phyloP scores from a whole-genome alignment of 306 rosid species.

The Ochetophila trinervis region DNA sequence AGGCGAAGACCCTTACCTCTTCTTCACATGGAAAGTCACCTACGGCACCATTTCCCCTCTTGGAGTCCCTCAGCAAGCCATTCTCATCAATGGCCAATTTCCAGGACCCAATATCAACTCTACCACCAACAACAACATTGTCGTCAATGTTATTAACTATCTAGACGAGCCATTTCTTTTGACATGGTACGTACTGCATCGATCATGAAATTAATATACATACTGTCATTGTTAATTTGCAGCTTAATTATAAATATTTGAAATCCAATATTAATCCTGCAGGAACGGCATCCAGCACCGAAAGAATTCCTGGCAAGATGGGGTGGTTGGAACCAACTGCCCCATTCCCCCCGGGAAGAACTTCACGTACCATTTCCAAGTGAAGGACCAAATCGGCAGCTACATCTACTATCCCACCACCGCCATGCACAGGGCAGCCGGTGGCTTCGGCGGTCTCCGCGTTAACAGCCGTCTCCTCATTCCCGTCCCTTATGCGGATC shows the following conservation, averaged over 20 bases:
- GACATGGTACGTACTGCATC: conserved; percentile 34
- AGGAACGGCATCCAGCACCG: conserved; percentile 62
- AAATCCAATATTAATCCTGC: not conserved
- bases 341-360: conserved; percentile 53
- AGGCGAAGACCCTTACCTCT: conserved; percentile 61
- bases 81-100: conserved; percentile 60
- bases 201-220: no score
- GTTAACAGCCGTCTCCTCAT: conserved; percentile 55
- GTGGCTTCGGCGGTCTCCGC: conserved; percentile 57
- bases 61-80: conserved; percentile 66
- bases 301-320: conserved; percentile 74
- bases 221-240: no score
- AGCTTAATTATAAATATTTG: no score
- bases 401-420: conserved; percentile 53
- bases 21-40: conserved; percentile 54
- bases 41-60: conserved; percentile 63
- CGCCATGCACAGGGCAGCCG: conserved; percentile 51
- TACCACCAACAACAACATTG: conserved; percentile 59
- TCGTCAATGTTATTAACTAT: conserved; percentile 51
- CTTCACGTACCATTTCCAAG: conserved; percentile 54
- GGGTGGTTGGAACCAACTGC: conserved; percentile 48
- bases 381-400: conserved; percentile 75
- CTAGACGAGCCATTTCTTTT: conserved; percentile 61
- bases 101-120: conserved; percentile 70
- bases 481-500: conserved; percentile 64